Conservation (phyloP, 345 rosid species). For the Pugionium cornutum region DNA sequence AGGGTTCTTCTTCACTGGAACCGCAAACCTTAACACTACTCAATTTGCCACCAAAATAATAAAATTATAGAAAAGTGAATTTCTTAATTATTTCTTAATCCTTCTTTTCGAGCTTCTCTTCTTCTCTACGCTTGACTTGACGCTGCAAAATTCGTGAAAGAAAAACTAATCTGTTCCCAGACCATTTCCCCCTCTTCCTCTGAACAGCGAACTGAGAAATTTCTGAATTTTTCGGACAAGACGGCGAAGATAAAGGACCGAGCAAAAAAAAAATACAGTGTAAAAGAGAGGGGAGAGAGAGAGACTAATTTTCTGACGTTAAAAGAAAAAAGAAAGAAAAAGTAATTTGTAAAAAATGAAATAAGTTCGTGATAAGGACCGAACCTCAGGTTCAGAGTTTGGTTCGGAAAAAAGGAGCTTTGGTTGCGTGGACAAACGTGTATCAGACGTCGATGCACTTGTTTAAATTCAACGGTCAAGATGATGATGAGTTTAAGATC, state of each 20-base stretch:
- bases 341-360: not conserved
- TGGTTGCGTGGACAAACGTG: conserved; percentile 15
- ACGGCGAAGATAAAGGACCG: conserved; percentile 45
- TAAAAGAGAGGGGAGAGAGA: conserved; percentile 1
- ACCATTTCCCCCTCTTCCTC: not conserved
- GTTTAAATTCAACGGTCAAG: conserved; percentile 23
- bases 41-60: conserved; percentile 26
- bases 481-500: conserved; percentile 16
- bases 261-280: conserved; percentile 25
- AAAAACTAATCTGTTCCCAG: not conserved
- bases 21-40: conserved; percentile 24
- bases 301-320: not conserved
- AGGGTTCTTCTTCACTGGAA: conserved; percentile 45
- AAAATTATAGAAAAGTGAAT: not conserved
- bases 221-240: conserved; percentile 39
- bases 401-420: conserved; percentile 28
- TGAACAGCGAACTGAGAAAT: conserved; percentile 12
- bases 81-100: not conserved
- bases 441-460: conserved; percentile 4
- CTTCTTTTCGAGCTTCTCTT: conserved; percentile 28
- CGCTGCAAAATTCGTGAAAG: conserved; percentile 7
- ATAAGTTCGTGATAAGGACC: conserved; percentile 13
- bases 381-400: conserved; percentile 37
- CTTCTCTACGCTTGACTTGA: conserved; percentile 15
- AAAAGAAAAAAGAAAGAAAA: not conserved